Conservation (phyloP, 2,329 filamentous ascomycete genomes). For the Colletotrichum tofieldiae region DNA sequence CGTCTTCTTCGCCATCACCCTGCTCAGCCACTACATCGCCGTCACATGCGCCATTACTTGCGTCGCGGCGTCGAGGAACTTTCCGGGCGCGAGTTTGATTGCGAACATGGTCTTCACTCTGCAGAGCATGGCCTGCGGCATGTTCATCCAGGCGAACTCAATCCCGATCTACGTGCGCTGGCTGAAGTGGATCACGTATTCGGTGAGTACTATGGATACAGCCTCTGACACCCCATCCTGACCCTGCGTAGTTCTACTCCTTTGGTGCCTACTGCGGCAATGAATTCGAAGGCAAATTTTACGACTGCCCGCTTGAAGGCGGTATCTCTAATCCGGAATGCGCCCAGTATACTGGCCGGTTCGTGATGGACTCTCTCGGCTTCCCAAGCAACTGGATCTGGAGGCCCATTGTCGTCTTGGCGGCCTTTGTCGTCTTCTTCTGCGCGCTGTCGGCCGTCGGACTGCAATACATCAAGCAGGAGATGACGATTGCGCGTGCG, state of each 20-base stretch:
- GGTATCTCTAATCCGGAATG: slow-evolving; percentile 77
- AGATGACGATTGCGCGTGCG: slow-evolving; percentile 79
- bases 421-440: slow-evolving; percentile 76
- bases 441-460: slow-evolving; percentile 73
- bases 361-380: slow-evolving; percentile 78
- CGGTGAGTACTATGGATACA: slow-evolving; percentile 59
- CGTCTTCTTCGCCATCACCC: slow-evolving; percentile 77
- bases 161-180: slow-evolving; percentile 85
- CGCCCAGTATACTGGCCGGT: slow-evolving; percentile 77
- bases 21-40: slow-evolving; percentile 82
- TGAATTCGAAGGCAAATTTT: slow-evolving; percentile 81
- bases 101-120: slow-evolving; percentile 82
- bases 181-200: slow-evolving; percentile 79
- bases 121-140: slow-evolving; percentile 82
- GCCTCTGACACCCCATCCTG: slow-evolving; percentile 34
- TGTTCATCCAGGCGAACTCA: slow-evolving; percentile 81
- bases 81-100: slow-evolving; percentile 79
- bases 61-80: slow-evolving; percentile 76
- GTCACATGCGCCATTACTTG: slow-evolving; percentile 80
- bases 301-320: slow-evolving; percentile 77
- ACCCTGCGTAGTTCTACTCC: slow-evolving; percentile 71
- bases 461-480: slow-evolving; percentile 75
- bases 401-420: slow-evolving; percentile 74
- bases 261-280: slow-evolving; percentile 81
- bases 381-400: slow-evolving; percentile 78